phyloP scores from a whole-genome alignment of 1,139 yeast genomes.

The Chernovozyma sophiae-reginae region DNA sequence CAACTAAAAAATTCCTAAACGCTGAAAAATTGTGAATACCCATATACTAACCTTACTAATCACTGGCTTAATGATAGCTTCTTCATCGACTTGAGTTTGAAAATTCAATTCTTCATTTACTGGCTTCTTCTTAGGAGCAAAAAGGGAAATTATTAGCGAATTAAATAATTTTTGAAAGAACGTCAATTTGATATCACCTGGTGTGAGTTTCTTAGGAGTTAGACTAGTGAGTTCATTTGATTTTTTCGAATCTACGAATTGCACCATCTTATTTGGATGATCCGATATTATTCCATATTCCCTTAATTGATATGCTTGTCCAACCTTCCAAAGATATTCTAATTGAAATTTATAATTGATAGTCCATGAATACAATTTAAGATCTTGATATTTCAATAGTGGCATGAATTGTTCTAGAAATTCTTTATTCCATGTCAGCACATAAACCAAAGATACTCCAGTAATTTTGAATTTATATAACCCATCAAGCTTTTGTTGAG shows the following conservation, averaged over 20 bases:
- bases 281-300: conserved; percentile 61
- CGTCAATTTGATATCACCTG: conserved; percentile 16
- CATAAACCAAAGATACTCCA: conserved; percentile 37
- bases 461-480: conserved; percentile 24
- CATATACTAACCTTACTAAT: conserved; percentile 16
- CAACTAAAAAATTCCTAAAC: conserved; percentile 27
- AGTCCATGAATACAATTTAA: conserved; percentile 78
- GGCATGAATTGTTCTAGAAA: conserved; percentile 38
- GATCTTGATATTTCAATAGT: conserved; percentile 32
- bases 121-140: conserved; percentile 14
- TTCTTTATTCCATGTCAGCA: conserved; percentile 36
- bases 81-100: conserved; percentile 23
- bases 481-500: conserved; percentile 16
- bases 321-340: conserved; percentile 33
- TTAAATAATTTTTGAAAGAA: conserved; percentile 19
- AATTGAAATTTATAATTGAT: conserved; percentile 54
- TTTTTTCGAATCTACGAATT: conserved; percentile 10
- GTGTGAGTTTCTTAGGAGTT: conserved; percentile 4
- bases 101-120: conserved; percentile 16
- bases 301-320: conserved; percentile 20
- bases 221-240: too few species aligned
- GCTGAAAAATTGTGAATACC: conserved; percentile 30
- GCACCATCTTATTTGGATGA: conserved; percentile 44
- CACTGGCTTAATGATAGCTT: conserved; percentile 14
- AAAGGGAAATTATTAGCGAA: conserved; percentile 11